phyloP scores from a whole-genome alignment of 1,284 basidiomycete genomes.

The Clitocybe nebularis region DNA sequence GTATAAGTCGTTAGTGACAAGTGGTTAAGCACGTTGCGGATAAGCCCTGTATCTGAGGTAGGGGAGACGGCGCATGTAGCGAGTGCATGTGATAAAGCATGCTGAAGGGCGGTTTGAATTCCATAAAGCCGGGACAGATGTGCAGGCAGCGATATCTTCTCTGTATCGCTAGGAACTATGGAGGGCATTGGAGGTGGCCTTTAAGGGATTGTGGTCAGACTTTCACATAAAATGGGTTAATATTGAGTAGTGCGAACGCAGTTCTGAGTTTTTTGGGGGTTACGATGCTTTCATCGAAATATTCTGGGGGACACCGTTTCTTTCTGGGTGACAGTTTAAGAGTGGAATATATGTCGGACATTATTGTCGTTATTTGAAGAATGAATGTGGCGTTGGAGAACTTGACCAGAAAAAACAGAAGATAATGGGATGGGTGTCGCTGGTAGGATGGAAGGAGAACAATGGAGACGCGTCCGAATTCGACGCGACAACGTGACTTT shows the following conservation, averaged over 20 bases:
- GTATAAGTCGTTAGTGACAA: slow-evolving; percentile 65
- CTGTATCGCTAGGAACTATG: slow-evolving; percentile 34
- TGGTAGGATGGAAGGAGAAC: slow-evolving; percentile 6
- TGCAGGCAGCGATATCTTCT: slow-evolving; percentile 41
- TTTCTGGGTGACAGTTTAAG: slow-evolving; percentile 64
- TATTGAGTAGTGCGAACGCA: slow-evolving; percentile 36
- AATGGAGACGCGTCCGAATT: slow-evolving; percentile 8
- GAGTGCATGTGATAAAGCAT: slow-evolving; percentile 76
- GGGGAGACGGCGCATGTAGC: slow-evolving; percentile 78
- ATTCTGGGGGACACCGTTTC: slow-evolving; percentile 49
- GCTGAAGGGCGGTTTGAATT: slow-evolving; percentile 66
- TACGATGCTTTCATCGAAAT: slow-evolving; percentile 48
- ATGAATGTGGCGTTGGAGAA: too few relatives aligned
- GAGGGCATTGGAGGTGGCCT: slow-evolving; percentile 58
- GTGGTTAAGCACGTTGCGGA: slow-evolving; percentile 76
- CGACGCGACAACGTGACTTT: slow-evolving; percentile 14
- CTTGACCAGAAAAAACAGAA: slow-evolving; percentile 3
- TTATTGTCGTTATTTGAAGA: slow-evolving; percentile 21
- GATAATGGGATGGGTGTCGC: slow-evolving; percentile 23
- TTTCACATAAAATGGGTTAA: slow-evolving; percentile 8
- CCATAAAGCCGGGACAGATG: slow-evolving; percentile 57
- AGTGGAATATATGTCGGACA: slow-evolving; percentile 61
- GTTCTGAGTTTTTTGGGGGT: slow-evolving; percentile 67
- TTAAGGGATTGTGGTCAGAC: slow-evolving; percentile 1
- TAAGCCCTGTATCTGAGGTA: slow-evolving; percentile 65